phyloP scores from a whole-genome alignment of 2,329 filamentous ascomycete species.

The Aspergillus sclerotialis region DNA sequence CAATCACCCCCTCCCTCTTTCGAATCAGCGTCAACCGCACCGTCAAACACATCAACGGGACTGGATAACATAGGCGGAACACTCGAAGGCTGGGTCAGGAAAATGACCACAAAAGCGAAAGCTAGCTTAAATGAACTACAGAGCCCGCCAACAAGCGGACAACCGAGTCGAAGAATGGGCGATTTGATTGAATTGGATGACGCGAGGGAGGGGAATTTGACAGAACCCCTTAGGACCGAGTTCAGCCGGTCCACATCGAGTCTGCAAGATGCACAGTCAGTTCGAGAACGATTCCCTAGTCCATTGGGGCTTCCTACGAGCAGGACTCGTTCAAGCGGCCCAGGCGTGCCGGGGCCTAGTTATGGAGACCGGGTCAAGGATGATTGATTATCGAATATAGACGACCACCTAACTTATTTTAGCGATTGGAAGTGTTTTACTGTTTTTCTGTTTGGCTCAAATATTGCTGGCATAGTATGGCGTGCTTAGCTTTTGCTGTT shows the following conservation, averaged over 20 bases:
- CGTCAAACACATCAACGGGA: constrained; percentile 33
- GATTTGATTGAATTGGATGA: constrained; percentile 41
- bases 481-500: neutral
- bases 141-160: constrained; percentile 19
- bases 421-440: too few species aligned
- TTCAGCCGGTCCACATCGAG: constrained; percentile 10
- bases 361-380: constrained; percentile 21
- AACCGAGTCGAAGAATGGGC: constrained; percentile 24
- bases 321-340: constrained; percentile 28
- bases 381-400: constrained; percentile 15
- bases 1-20: constrained; percentile 51
- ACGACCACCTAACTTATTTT: neutral
- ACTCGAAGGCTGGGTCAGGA: constrained; percentile 84
- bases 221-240: constrained; percentile 11
- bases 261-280: constrained; percentile 12
- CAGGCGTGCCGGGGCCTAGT: constrained; percentile 9
- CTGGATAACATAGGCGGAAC: constrained; percentile 80
- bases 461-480: neutral
- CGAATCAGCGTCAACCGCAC: constrained; percentile 26
- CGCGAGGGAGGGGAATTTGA: constrained; percentile 14
- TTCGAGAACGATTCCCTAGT: constrained; percentile 18
- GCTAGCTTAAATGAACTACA: constrained; percentile 34
- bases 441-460: too few species aligned
- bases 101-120: constrained; percentile 55
- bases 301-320: constrained; percentile 23